A percentile compares a stretch with the other conserved stretches of the same genome.
Evolutionary conservation across 257 asterid species (phyloP).

Genomic region (Henckelia pumila): DNA sequence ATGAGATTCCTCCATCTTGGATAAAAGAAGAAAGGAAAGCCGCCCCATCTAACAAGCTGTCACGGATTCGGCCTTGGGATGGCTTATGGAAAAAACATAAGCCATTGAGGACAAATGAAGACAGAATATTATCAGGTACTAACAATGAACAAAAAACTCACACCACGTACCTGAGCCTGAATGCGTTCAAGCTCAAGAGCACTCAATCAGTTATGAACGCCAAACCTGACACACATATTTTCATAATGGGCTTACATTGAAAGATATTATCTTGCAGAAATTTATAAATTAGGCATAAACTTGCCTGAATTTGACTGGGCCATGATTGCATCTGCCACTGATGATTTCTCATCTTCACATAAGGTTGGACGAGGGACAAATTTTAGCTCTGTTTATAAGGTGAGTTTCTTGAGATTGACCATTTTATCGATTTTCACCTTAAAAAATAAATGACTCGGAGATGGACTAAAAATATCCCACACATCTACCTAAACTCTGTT

Average conservation of each 20-base stretch:
- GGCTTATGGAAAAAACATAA: slow-evolving; percentile 30
- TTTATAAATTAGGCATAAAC: slow-evolving; percentile 1
- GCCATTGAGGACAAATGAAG: slow-evolving; percentile 25
- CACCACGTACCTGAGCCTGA: too few relatives aligned
- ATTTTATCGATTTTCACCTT: background rate
- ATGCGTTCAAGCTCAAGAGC: too few relatives aligned
- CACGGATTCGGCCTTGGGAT: slow-evolving; percentile 25
- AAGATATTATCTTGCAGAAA: slow-evolving; percentile 13
- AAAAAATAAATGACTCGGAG: too few relatives aligned
- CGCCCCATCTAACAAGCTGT: slow-evolving; percentile 16
- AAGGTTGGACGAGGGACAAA: slow-evolving; percentile 11
- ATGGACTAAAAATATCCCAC: background rate
- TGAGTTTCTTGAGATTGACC: slow-evolving; percentile 8
- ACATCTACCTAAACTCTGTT: background rate
- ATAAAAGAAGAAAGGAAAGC: slow-evolving; percentile 21
- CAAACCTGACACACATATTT: too few relatives aligned
- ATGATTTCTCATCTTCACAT: slow-evolving; percentile 21
- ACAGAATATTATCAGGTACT: slow-evolving; percentile 19
- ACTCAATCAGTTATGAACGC: too few relatives aligned
- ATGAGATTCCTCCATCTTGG: slow-evolving; percentile 3
- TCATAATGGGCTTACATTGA: background rate
- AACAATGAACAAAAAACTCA: too few relatives aligned
- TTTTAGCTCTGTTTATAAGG: slow-evolving; percentile 20
- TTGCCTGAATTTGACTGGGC: slow-evolving; percentile 23
- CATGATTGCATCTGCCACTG: slow-evolving; percentile 24